phyloP scores from a whole-genome alignment of 192 early-diverging fungal genomes.

The Coemansia sp. region DNA sequence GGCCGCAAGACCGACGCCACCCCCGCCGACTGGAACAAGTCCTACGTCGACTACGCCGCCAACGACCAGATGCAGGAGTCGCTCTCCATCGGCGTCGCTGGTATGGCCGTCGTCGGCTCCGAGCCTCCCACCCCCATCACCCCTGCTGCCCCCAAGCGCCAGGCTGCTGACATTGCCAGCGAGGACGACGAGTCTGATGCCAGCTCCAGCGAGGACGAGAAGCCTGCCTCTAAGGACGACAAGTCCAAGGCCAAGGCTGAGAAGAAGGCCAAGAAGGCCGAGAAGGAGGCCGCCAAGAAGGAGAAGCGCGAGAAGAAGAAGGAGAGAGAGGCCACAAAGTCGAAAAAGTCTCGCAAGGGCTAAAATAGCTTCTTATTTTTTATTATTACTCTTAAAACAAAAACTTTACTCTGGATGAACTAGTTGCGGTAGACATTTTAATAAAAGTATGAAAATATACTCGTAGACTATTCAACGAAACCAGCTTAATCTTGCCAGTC shows the following conservation, averaged over 20 bases:
- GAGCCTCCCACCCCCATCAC: neutral
- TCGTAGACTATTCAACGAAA: too few relatives aligned
- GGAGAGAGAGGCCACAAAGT: constrained; percentile 32
- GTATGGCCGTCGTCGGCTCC: neutral
- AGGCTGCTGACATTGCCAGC: constrained; percentile 31
- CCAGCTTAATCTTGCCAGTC: too few relatives aligned
- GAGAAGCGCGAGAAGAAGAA: constrained; percentile 38
- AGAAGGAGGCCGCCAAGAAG: constrained; percentile 33
- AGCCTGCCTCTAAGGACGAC: constrained; percentile 4
- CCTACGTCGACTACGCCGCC: constrained; percentile 67
- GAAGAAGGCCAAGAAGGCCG: constrained; percentile 27
- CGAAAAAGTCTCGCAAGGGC: constrained; percentile 42
- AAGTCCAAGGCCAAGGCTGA: constrained; percentile 11
- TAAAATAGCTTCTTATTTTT: constrained; percentile 7
- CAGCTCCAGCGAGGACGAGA: constrained; percentile 24
- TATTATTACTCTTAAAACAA: neutral
- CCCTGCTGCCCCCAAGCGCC: constrained; percentile 23
- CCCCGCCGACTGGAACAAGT: constrained; percentile 80
- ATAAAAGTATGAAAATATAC: too few relatives aligned
- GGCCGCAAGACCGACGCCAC: constrained; percentile 80
- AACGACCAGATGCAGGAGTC: constrained; percentile 4
- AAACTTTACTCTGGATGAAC: neutral
- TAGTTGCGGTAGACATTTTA: too few relatives aligned
- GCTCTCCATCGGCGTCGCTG: constrained; percentile 1
- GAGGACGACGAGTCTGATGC: constrained; percentile 33